phyloP scores from a whole-genome alignment of 176 grass and related monocot species.

The Typha latifolia region DNA sequence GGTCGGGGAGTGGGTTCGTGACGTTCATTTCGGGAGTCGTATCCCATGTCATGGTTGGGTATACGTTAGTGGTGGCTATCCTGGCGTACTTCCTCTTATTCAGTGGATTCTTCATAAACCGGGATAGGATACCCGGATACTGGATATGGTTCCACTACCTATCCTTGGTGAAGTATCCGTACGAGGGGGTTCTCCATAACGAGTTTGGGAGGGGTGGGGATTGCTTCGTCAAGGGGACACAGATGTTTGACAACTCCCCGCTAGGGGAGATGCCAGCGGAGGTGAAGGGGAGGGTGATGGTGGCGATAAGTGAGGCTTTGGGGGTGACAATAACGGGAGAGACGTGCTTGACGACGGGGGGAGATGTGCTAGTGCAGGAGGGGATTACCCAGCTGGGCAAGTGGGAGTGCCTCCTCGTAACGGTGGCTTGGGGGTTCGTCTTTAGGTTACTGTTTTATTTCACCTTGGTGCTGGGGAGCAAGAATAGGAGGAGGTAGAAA shows the following conservation, averaged over 20 bases:
- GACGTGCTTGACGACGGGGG: slow-evolving; percentile 56
- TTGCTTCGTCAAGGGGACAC: slow-evolving; percentile 61
- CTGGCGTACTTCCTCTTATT: slow-evolving; percentile 93
- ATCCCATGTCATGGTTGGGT: slow-evolving; percentile 79
- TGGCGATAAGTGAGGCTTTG: slow-evolving; percentile 50
- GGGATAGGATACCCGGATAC: slow-evolving; percentile 68
- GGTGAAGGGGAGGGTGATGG: slow-evolving; percentile 40
- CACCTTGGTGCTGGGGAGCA: slow-evolving; percentile 74
- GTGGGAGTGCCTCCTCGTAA: slow-evolving; percentile 73
- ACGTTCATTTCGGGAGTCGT: slow-evolving; percentile 92
- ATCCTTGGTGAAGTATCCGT: slow-evolving; percentile 84
- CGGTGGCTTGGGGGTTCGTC: slow-evolving; percentile 69
- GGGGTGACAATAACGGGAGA: slow-evolving; percentile 31
- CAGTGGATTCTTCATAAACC: slow-evolving; percentile 93
- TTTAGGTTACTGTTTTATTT: slow-evolving; percentile 86
- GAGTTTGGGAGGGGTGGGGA: slow-evolving; percentile 58
- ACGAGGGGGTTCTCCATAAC: slow-evolving; percentile 85
- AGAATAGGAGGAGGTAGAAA: slow-evolving; percentile 65
- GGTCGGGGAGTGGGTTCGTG: slow-evolving; percentile 82
- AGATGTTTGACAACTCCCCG: slow-evolving; percentile 89
- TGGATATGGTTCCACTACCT: slow-evolving; percentile 99
- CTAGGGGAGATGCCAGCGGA: slow-evolving; percentile 37
- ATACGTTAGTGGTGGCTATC: slow-evolving; percentile 71
- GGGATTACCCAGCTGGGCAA: slow-evolving; percentile 73
- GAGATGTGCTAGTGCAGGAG: slow-evolving; percentile 36